phyloP scores from a whole-genome alignment of 768 basidiomycete species.

The Xerocomellus dryophilus region DNA sequence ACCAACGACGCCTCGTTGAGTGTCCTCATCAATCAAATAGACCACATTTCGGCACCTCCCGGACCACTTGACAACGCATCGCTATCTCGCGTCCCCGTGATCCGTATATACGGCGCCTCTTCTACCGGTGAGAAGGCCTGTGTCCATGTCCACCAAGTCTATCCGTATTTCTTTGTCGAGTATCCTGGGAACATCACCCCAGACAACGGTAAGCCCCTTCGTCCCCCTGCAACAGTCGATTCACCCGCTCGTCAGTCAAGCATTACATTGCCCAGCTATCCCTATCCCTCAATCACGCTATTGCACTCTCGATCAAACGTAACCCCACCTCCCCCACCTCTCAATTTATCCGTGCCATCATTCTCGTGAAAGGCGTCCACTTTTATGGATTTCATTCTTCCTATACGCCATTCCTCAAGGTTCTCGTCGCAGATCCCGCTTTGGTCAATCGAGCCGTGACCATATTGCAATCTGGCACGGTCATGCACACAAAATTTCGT shows the following conservation, averaged over 20 bases:
- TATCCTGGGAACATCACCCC: constrained; percentile 69
- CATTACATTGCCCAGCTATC: constrained; percentile 66
- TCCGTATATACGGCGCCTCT: constrained; percentile 85
- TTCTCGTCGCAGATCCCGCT: constrained; percentile 70
- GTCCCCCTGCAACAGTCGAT: background rate
- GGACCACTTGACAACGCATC: constrained; percentile 62
- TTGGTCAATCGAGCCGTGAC: constrained; percentile 66
- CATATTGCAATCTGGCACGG: constrained; percentile 75
- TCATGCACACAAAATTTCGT: constrained; percentile 75
- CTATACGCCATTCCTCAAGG: constrained; percentile 86
- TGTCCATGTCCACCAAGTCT: constrained; percentile 89
- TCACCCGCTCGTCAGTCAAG: constrained; percentile 51
- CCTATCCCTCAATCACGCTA: constrained; percentile 79
- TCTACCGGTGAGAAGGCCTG: constrained; percentile 76
- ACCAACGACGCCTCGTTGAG: constrained; percentile 22
- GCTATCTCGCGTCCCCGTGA: constrained; percentile 68
- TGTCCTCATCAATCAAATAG: constrained; percentile 56
- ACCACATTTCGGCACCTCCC: constrained; percentile 55
- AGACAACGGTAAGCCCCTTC: constrained; percentile 49
- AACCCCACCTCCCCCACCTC: constrained; percentile 58
- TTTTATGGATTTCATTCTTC: constrained; percentile 93
- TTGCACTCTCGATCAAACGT: constrained; percentile 76
- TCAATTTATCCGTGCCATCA: constrained; percentile 67
- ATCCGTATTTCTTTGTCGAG: constrained; percentile 90
- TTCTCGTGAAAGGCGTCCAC: constrained; percentile 89